Base-by-base conservation (phyloP, 148 eudicot species). In the Nepenthes mirabilis region DNA sequence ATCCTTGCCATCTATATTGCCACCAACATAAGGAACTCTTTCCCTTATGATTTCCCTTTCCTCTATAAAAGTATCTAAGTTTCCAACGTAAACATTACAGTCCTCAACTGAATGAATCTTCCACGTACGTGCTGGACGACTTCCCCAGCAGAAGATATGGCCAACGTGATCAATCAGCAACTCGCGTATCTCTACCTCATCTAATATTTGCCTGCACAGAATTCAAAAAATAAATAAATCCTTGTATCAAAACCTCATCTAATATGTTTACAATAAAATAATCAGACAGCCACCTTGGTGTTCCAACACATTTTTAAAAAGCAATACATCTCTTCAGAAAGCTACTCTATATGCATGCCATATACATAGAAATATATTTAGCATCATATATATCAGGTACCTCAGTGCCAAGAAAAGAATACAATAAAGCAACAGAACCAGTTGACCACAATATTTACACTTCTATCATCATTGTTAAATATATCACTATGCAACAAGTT, bases 71-170 rank as follows among this genome's bases (percentile, higher is more conserved):
- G 96, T 84, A 51, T 94, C 99, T 59, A 94, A 77, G 34, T 91
- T 86, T 60, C 99, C 99, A 32, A 89, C 83, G 68, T 94, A 94
- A 34, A 89, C 99, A 83, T 94, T 94, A 89, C 95, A 94, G 74
- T 94, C 95, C 64, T 94, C 95, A 58, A 89, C 84, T 53, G 85
- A 69, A 34, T 84, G 84, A 66, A 94, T 89, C 63, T 75, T 79
- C 96, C 97, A 94, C 57, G 89, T 73, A 47, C 95, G 86, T 54
- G 99, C 99, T 35, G 99, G 99, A 66, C 83, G 89, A 70, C 97
- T 94, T 65, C 97, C 99, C 99, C 99, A 94, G 63, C 97, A 94
- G 68, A 95, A 94, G 54, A 81, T 95, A 75, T 94, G 99, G 51
- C 99, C 97, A 55, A 94, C 91, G 69, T 86, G 86, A 79, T 94